These are phyloP conservation scores for Pseudognaphalium luteoalbum DNA, from an alignment of 129 eudicot genomes.

Conservation along the genomic window DNA sequence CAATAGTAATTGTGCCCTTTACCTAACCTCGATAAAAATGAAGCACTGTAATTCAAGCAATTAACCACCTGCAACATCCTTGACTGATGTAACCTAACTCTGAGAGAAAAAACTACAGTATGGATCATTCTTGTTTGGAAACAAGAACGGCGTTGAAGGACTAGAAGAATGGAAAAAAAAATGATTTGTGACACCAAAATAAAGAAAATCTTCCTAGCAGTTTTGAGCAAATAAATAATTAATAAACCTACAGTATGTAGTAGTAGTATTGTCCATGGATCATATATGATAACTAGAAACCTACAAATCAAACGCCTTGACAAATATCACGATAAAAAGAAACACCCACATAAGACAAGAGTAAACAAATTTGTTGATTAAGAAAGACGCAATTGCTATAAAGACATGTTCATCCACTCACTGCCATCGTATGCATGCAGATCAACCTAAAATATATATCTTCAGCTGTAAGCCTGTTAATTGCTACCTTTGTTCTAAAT, in stretches of 20 bases:
- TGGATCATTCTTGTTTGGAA: neutral
- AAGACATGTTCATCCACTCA: neutral
- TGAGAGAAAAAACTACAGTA: neutral
- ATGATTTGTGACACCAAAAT: neutral
- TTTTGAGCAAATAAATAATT: neutral
- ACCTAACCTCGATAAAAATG: neutral
- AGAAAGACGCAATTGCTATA: neutral
- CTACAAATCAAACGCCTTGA: neutral
- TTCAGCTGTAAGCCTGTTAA: neutral
- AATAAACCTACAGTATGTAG: no score
- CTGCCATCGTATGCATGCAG: no score
- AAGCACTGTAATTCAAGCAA: neutral
- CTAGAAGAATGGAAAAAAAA: neutral
- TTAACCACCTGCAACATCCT: constrained; percentile 20
- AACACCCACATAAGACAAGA: constrained; percentile 12
- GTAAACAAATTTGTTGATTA: constrained; percentile 7
- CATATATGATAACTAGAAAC: neutral
- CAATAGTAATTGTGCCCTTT: constrained; percentile 1
- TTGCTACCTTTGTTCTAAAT: constrained; percentile 10
- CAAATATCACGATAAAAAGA: neutral
- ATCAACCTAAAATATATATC: neutral
- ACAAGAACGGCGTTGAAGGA: neutral
- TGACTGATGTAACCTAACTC: neutral
- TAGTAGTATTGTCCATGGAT: neutral
- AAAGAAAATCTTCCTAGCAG: neutral